phyloP scores from a whole-genome alignment of 225 moss, liverwort and hornwort genomes.

The Polytrichum formosum region DNA sequence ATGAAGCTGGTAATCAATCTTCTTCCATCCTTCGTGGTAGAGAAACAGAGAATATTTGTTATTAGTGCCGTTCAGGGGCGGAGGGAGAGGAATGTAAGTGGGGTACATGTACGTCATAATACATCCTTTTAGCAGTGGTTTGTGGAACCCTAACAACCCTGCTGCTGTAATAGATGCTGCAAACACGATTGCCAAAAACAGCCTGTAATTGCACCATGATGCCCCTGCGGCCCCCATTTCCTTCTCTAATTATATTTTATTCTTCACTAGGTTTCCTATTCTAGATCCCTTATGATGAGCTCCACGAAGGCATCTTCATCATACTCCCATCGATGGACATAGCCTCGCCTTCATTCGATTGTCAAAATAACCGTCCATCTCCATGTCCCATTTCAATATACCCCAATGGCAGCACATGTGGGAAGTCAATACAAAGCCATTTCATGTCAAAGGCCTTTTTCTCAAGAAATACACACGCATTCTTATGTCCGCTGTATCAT shows the following conservation, averaged over 20 bases:
- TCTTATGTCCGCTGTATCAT: no score
- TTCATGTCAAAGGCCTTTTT: no score
- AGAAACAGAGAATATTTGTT: constrained; percentile 72
- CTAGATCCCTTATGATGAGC: not conserved
- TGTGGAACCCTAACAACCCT: constrained; percentile 74
- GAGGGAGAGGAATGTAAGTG: constrained; percentile 80
- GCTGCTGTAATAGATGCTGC: constrained; percentile 42
- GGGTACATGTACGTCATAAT: constrained; percentile 98
- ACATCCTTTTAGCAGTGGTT: constrained; percentile 73
- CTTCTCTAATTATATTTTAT: constrained; percentile 1
- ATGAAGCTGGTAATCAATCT: constrained; percentile 90
- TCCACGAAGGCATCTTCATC: not conserved
- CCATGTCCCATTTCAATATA: no score
- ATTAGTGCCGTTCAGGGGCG: constrained; percentile 57
- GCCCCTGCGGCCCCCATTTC: constrained; percentile 36
- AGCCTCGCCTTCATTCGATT: not conserved
- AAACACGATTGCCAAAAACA: constrained; percentile 37
- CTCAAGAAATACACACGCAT: no score
- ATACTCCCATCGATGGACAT: not conserved
- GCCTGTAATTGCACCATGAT: constrained; percentile 50
- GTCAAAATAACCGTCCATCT: no score
- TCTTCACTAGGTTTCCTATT: not conserved
- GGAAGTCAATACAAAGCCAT: no score
- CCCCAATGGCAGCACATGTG: no score
- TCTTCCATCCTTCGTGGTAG: constrained; percentile 99